phyloP scores from a whole-genome alignment of 768 basidiomycete genomes.

The Mycena chlorophos region DNA sequence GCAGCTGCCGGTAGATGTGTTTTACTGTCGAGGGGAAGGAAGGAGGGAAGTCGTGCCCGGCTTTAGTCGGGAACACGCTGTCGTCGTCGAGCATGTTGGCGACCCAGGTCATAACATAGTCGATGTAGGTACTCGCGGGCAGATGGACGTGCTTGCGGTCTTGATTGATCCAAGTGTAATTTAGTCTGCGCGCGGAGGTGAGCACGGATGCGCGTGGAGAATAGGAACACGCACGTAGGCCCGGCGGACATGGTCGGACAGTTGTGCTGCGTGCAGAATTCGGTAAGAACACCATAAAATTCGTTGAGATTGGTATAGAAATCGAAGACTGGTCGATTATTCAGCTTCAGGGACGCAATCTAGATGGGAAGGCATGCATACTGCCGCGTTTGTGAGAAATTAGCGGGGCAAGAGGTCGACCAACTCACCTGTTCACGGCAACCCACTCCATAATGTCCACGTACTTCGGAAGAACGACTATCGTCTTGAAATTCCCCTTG shows the following conservation, averaged over 20 bases:
- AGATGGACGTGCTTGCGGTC: slow-evolving; percentile 89
- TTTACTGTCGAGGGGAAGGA: slow-evolving; percentile 88
- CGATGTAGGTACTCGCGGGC: slow-evolving; percentile 95
- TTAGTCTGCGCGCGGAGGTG: slow-evolving; percentile 56
- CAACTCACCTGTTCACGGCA: slow-evolving; percentile 41
- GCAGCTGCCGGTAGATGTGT: slow-evolving; percentile 94
- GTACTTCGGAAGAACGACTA: slow-evolving; percentile 92
- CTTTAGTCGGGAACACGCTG: slow-evolving; percentile 89
- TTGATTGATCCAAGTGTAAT: slow-evolving; percentile 98
- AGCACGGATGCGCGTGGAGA: slow-evolving; percentile 1
- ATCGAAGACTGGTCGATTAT: slow-evolving; percentile 78
- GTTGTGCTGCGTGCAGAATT: slow-evolving; percentile 87
- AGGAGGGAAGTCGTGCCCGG: slow-evolving; percentile 90
- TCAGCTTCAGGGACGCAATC: background rate
- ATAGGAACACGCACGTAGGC: slow-evolving; percentile 58
- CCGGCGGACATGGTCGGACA: slow-evolving; percentile 96
- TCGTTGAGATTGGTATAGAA: slow-evolving; percentile 97
- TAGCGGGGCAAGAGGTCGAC: slow-evolving; percentile 47
- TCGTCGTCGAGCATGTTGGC: slow-evolving; percentile 96
- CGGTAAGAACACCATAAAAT: slow-evolving; percentile 93
- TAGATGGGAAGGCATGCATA: slow-evolving; percentile 41
- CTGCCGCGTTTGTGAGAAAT: slow-evolving; percentile 33
- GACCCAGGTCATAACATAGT: slow-evolving; percentile 99
- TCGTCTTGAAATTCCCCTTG: slow-evolving; percentile 97
- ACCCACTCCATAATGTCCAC: slow-evolving; percentile 99